Evolutionary conservation across 192 early-diverging fungal species (phyloP), one percentile per base, ranked within the genome.

Genomic region (Coemansia sp.): DNA sequence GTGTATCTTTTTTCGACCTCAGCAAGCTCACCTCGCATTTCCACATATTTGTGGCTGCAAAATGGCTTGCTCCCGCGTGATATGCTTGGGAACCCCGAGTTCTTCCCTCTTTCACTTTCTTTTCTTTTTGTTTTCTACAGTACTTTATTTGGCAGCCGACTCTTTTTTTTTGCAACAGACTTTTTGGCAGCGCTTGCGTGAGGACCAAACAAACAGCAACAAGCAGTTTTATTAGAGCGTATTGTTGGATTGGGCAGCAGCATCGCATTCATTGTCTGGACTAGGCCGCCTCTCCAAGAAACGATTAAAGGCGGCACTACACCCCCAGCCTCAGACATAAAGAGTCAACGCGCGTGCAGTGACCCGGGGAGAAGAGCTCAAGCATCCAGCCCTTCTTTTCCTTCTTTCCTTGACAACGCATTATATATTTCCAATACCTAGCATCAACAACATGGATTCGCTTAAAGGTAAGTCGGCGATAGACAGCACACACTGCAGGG

Each of bases 381-480:
- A 49, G 19, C 47, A n/a, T 6, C 17, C 19, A 8, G 15, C 19
- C 47, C 47, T n/a, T 49, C 4, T 17, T 21, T 49, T n/a, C 47
- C 19, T 21, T 49, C 17, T 49, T 21, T 49, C 47, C 15, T 49
- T 49, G 6, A 32, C 17, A n/a, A 49, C 19, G 21, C 47, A 19
- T 21, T 21, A 15, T 49, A n/a, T 49, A 19, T 49, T 49, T 49
- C 17, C 21, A 17, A 17, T n/a, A n/a, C 19, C 19, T 15, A 49
- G 12, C n/a, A 49, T 15, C 47, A 17, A 17, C 19, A 49, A 49
- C 19, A 58, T 58, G 57, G 57, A 58, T 17, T 35, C 32, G 17
- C 32, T 54, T 5, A 61, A 49, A 61, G 59, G 45, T 61, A 61
- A 50, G 43, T 4, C 8, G 45, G 9, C 5, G 56, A 35, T 17